Base-by-base conservation (phyloP, 202 grass and related monocot species). In the Tripidium arundinaceum region DNA sequence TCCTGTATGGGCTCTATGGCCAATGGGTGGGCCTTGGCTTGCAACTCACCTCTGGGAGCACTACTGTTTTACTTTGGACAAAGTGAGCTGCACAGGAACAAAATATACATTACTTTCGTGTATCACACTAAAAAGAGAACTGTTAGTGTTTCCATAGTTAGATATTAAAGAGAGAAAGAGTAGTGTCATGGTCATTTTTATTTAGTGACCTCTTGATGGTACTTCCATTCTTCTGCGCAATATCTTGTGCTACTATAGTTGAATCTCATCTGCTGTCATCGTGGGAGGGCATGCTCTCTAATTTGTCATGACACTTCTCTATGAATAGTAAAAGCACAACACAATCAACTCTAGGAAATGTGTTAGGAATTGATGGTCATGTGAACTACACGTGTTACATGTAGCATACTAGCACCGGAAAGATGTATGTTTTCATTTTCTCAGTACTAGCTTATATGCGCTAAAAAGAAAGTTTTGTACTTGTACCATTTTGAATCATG, bases 41-140 rank as follows among this genome's bases (percentile, higher is more conserved):
- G 89, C 91, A 39, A 98, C 94, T 83, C 94, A 98, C 75, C 84
- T 98, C 8, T 98, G 91, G 91, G 94, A 94, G 76, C 92, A 98
- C 76, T 98, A 98, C 72, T 83, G 68, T 74, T 98, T 83, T 76
- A 92, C 94, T 76, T 75, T 94, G 90, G 94, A 98, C 81, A 94
- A 81, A 92, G 94, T 97, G 82, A 87, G 84, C 61, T 11, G 11
- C 18, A 62, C 18, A 6, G 50, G 45, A 55, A 65, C 19, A 74
- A 6, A 62, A 75, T 81, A 22, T 76, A 36, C 33, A 57, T 57
- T 88, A 36, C 9, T 79, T 79, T 80, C 24, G 11, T 83, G 27
- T 40, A 49, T 75, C 31, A 69, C 28, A 62, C 67, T 79, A 39
- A 74, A 54, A 83, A 49, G 6, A 68, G 7, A 41, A 28, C 62